phyloP scores from a whole-genome alignment of 805 yeast genomes.

The Lachancea lanzarotensis region DNA sequence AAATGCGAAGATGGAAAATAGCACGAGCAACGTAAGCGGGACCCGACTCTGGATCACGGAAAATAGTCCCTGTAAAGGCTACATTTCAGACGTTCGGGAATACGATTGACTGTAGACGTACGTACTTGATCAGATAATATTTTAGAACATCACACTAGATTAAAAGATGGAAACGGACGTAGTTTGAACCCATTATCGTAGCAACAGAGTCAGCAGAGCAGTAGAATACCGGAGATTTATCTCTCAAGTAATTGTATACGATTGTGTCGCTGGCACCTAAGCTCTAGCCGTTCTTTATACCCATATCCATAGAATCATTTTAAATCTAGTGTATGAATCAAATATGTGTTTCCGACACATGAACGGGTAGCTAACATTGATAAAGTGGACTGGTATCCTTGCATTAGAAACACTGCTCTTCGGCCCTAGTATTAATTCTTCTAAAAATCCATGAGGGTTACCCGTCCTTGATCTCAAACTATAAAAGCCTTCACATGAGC shows the following conservation, averaged over 20 bases:
- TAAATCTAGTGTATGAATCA: too few relatives aligned
- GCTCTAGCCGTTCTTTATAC: background rate
- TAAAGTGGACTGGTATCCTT: too few relatives aligned
- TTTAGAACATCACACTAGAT: background rate
- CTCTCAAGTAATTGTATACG: too few relatives aligned
- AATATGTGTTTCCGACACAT: too few relatives aligned
- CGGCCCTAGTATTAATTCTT: too few relatives aligned
- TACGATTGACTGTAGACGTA: slow-evolving; percentile 35
- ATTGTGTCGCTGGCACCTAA: too few relatives aligned
- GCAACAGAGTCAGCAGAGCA: background rate
- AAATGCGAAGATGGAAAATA: slow-evolving; percentile 50
- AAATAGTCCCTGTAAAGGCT: slow-evolving; percentile 39
- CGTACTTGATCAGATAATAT: background rate
- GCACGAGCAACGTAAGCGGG: slow-evolving; percentile 49
- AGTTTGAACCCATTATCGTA: too few relatives aligned
- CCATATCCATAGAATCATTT: too few relatives aligned
- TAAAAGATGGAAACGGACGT: too few relatives aligned
- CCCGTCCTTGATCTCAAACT: background rate
- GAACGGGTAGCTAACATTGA: background rate
- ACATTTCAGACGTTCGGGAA: slow-evolving; percentile 55
- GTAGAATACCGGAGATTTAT: too few relatives aligned
- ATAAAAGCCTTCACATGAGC: background rate
- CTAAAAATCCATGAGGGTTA: background rate
- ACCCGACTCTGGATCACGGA: slow-evolving; percentile 56
- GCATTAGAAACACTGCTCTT: background rate